Evolutionary conservation across 176 grass and related monocot species (phyloP).

Genomic region (sorghum (Sorghum bicolor)): Sorghum_bicolor_NCBIv3 NC_012870.2:3861001-3861500

Average conservation of each 20-base stretch:
- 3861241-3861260: not conserved
- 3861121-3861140: slow-evolving; percentile 42
- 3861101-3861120: not conserved
- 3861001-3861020: slow-evolving; percentile 22
- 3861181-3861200: not conserved
- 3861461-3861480: not conserved
- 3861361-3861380: not conserved
- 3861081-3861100: not conserved
- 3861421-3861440: not conserved
- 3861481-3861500: not conserved
- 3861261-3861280: not conserved
- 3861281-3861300: not conserved
- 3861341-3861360: not conserved
- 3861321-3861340: not conserved
- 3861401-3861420: not conserved
- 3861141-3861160: slow-evolving; percentile 64
- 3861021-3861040: not conserved
- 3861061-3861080: not conserved
- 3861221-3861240: not conserved
- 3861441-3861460: not conserved
- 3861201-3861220: not conserved
- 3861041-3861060: not conserved
- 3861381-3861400: not conserved
- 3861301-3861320: not conserved
- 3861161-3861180: not conserved